Evolutionary conservation across 2,329 filamentous ascomycete species (phyloP).

Genomic region (Tolypocladium nubicola): DNA sequence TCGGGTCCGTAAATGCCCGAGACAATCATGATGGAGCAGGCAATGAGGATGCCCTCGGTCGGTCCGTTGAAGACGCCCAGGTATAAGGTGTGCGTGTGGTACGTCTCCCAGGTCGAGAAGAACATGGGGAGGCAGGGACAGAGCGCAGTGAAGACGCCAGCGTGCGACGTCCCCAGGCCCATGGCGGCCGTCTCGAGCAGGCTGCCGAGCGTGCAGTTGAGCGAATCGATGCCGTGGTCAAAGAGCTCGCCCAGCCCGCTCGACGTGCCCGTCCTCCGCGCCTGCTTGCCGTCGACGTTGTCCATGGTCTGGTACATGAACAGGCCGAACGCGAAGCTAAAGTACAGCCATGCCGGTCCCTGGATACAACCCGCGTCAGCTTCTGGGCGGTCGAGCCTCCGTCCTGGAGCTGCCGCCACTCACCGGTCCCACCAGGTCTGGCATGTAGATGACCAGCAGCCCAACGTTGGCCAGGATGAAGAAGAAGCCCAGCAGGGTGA

Average conservation of each 20-base stretch:
- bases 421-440: constrained; percentile 84
- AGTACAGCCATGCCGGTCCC: constrained; percentile 88
- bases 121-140: constrained; percentile 95
- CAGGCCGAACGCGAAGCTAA: constrained; percentile 86
- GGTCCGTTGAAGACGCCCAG: constrained; percentile 95
- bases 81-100: constrained; percentile 95
- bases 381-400: neutral
- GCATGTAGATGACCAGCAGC: constrained; percentile 66
- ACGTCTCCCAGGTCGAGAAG: constrained; percentile 99
- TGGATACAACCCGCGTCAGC: constrained; percentile 20
- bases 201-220: constrained; percentile 92
- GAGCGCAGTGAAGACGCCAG: constrained; percentile 84
- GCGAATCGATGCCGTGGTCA: constrained; percentile 95
- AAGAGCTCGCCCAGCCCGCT: constrained; percentile 93
- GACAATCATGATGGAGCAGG: constrained; percentile 72
- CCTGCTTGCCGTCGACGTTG: constrained; percentile 97
- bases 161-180: constrained; percentile 73
- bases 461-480: constrained; percentile 83
- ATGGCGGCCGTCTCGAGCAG: constrained; percentile 87
- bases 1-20: constrained; percentile 82
- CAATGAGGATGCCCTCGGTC: constrained; percentile 88
- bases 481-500: constrained; percentile 87
- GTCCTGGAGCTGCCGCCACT: constrained; percentile 19
- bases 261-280: constrained; percentile 85
- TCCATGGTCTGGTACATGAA: constrained; percentile 99